Conservation (phyloP, 805 yeast species). For the Nakazawaea anatomiae region DNA sequence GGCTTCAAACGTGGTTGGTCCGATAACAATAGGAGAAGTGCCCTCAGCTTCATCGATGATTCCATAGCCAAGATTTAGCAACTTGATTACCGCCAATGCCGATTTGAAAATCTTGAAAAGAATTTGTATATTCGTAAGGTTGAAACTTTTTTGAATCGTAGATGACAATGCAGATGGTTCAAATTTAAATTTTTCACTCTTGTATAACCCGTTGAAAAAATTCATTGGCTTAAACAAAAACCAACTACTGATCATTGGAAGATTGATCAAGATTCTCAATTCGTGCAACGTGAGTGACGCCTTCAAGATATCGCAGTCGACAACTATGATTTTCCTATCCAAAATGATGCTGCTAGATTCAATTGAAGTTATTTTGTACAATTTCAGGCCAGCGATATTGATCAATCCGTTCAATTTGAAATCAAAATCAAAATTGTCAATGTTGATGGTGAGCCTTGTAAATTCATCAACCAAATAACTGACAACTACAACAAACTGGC, state of each 20-base stretch:
- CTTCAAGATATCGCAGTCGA: conserved; percentile 29
- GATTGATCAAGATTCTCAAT: conserved; percentile 23
- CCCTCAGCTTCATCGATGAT: conserved; percentile 20
- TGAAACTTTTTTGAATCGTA: conserved; percentile 19
- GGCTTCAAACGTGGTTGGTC: conserved; percentile 22
- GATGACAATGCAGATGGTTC: conserved; percentile 11
- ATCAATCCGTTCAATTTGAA: neutral
- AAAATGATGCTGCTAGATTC: conserved; percentile 10
- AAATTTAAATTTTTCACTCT: conserved; percentile 9
- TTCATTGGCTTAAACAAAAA: conserved; percentile 30
- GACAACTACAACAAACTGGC: conserved; percentile 14
- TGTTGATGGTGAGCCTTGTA: conserved; percentile 12
- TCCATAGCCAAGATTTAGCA: conserved; percentile 36
- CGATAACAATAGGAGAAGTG: conserved; percentile 20
- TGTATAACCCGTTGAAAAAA: conserved; percentile 8
- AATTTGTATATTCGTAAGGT: conserved; percentile 14
- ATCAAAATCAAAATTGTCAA: conserved; percentile 11
- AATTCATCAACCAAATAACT: conserved; percentile 12
- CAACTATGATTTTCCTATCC: conserved; percentile 22
- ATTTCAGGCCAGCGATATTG: neutral
- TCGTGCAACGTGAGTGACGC: conserved; percentile 25
- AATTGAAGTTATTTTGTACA: conserved; percentile 12
- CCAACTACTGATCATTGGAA: conserved; percentile 25
- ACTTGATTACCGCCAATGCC: conserved; percentile 24
- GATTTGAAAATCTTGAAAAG: conserved; percentile 22